Conservation (phyloP, 1,139 yeast species). For the Hansenula sp. region DNA sequence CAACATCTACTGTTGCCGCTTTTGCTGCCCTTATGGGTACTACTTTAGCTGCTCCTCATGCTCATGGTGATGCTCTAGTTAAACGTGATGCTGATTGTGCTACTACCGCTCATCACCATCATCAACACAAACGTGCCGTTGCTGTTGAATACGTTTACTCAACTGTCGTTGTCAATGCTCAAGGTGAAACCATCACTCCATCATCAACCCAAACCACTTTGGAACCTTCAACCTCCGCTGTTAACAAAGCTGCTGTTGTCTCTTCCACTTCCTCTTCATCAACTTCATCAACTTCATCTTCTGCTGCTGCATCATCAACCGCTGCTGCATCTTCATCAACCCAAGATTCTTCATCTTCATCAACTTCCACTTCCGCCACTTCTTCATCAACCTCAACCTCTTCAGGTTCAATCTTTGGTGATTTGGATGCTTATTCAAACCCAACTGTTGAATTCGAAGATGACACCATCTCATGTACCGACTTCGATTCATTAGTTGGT, state of each 20-base stretch:
- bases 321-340: constrained; percentile 21
- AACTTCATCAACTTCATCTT: constrained; percentile 17
- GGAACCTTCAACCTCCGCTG: background rate
- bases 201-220: constrained; percentile 4
- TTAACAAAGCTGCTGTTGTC: constrained; percentile 9
- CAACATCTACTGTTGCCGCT: constrained; percentile 25
- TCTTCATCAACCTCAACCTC: constrained; percentile 26
- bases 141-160: constrained; percentile 81
- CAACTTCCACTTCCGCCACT: constrained; percentile 18
- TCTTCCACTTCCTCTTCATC: constrained; percentile 14
- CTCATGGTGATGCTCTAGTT: constrained; percentile 18
- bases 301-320: constrained; percentile 21
- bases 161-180: constrained; percentile 68
- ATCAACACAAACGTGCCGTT: constrained; percentile 71
- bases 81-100: constrained; percentile 26
- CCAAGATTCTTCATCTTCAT: constrained; percentile 16
- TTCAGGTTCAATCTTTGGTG: constrained; percentile 45
- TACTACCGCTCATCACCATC: constrained; percentile 48
- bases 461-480: constrained; percentile 57
- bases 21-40: constrained; percentile 23
- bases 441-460: constrained; percentile 58
- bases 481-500: constrained; percentile 54
- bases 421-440: constrained; percentile 45
- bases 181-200: constrained; percentile 37
- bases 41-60: constrained; percentile 17